Base-by-base conservation (phyloP, 352 stramenopile genomes). In the Phytopythium mirpurense region DNA sequence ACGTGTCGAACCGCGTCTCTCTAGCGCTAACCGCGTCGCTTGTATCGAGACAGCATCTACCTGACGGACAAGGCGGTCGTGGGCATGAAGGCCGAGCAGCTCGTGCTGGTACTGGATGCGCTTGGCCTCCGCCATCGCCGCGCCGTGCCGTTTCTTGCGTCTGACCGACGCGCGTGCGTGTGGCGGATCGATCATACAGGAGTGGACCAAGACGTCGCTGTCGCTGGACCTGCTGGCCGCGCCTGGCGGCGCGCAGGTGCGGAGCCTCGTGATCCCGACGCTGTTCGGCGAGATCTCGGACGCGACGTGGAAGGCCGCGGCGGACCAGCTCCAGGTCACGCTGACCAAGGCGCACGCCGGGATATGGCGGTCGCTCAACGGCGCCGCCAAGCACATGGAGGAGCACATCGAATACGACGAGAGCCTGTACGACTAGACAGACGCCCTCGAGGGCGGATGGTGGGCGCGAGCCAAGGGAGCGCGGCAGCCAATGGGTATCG, bases 331-430 rank as follows among this genome's bases (percentile, higher is more conserved):
- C 5, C 83, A 75, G 11, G 62, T 94, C 36, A 88, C 75, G 48
- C 63, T 94, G 38, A 69, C 63, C 53, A 94, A 94, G 58, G 68
- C 68, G 10, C 51, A 80, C 34, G 38, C 61, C 18, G 37, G 69
- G n/a, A 62, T 70, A 27, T 94, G 84, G 84, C 86, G 56, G 38
- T 94, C 84, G 36, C 73, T 94, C 24, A 94, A 94, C 44, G 80
- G 73, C 51, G 84, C 84, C 1, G 78, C 80, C 16, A 92, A 87
- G 62, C 85, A 87, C 38, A 65, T 94, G 57, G 80, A 91, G 52
- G 72, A 88, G 18, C 82, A 94, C 68, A 89, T 94, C 43, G 69
- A 91, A 53, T 94, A 94, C 66, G 82, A 94, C 49, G 72, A 86
- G 21, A 86, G 78, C 53, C 56, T 94, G 29, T 94, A 81, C 53